Evolutionary conservation across 1,284 basidiomycete genomes (phyloP).

Genomic region (Neonothopanus nambi): DNA sequence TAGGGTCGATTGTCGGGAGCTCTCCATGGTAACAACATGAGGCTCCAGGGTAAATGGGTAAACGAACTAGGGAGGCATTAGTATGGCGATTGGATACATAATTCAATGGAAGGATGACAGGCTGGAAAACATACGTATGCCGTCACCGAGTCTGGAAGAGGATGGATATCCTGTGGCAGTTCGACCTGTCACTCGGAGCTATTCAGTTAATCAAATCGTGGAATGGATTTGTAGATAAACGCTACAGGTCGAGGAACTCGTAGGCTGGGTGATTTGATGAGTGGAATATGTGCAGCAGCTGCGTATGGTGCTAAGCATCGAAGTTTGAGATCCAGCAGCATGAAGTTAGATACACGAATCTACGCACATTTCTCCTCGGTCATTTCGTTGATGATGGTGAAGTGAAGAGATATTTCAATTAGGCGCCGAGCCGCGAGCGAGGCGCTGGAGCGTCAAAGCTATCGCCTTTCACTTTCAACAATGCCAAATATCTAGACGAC

Average conservation of each 20-base stretch:
- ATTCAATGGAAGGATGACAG: neutral
- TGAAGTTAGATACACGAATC: neutral
- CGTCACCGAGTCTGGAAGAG: constrained; percentile 84
- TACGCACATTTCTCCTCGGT: constrained; percentile 16
- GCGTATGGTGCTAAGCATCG: constrained; percentile 62
- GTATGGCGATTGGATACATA: neutral
- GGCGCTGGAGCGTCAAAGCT: no score
- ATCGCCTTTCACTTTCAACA: no score
- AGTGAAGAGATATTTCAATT: no score
- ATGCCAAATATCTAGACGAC: no score
- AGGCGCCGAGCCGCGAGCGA: no score
- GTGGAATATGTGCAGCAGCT: constrained; percentile 70
- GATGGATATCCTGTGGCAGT: constrained; percentile 87
- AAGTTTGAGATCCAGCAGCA: neutral
- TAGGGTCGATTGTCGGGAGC: constrained; percentile 66
- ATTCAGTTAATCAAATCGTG: neutral
- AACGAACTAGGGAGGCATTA: constrained; percentile 65
- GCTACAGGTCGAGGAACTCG: constrained; percentile 79
- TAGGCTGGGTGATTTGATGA: constrained; percentile 91
- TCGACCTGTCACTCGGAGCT: constrained; percentile 54
- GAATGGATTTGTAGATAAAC: constrained; percentile 6
- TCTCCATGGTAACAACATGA: constrained; percentile 74
- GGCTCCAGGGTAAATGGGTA: constrained; percentile 92
- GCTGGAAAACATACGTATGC: constrained; percentile 73
- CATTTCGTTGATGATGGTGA: neutral